Conservation (phyloP, 2,329 filamentous ascomycete genomes). For the Sporothrix brunneoviolacea region DNA sequence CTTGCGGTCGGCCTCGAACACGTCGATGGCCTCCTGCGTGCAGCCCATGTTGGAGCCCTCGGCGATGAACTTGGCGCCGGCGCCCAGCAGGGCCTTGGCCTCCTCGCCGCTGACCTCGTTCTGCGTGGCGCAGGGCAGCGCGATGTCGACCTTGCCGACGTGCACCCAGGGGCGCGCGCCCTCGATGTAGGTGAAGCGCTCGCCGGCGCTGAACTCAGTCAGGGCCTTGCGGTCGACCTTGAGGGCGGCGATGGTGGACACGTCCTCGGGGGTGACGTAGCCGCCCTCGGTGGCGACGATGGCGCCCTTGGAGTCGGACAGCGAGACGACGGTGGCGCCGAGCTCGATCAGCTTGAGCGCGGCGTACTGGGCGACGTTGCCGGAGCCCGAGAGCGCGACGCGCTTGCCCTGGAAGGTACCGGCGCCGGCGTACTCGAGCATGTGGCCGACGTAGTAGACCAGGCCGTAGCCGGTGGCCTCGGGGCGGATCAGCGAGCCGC, state of each 20-base stretch:
- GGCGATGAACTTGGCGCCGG: constrained; percentile 77
- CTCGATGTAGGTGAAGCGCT: constrained; percentile 77
- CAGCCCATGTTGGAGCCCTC: constrained; percentile 99
- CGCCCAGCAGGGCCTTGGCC: constrained; percentile 70
- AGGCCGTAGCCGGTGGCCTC: constrained; percentile 94
- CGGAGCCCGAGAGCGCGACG: constrained; percentile 91
- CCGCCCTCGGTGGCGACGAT: constrained; percentile 63
- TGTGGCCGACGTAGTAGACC: constrained; percentile 93
- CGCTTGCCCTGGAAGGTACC: constrained; percentile 85
- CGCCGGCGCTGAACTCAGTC: constrained; percentile 56
- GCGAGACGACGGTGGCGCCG: constrained; percentile 82
- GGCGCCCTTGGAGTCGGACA: constrained; percentile 86
- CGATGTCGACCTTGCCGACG: constrained; percentile 83
- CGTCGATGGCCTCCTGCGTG: constrained; percentile 88
- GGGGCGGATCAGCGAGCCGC: constrained; percentile 86
- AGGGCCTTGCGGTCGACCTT: constrained; percentile 85
- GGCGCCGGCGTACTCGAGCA: constrained; percentile 85
- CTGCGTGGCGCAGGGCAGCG: constrained; percentile 88
- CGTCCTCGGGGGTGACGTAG: constrained; percentile 71
- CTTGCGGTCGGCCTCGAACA: constrained; percentile 75
- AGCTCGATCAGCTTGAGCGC: constrained; percentile 96
- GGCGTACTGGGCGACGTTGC: constrained; percentile 96
- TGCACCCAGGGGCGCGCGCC: constrained; percentile 88
- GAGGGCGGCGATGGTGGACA: constrained; percentile 71
- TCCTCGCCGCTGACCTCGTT: constrained; percentile 95